These are phyloP conservation scores for Pyrus betulifolia DNA, from an alignment of 306 rosid genomes.

Conservation along the genomic window DNA sequence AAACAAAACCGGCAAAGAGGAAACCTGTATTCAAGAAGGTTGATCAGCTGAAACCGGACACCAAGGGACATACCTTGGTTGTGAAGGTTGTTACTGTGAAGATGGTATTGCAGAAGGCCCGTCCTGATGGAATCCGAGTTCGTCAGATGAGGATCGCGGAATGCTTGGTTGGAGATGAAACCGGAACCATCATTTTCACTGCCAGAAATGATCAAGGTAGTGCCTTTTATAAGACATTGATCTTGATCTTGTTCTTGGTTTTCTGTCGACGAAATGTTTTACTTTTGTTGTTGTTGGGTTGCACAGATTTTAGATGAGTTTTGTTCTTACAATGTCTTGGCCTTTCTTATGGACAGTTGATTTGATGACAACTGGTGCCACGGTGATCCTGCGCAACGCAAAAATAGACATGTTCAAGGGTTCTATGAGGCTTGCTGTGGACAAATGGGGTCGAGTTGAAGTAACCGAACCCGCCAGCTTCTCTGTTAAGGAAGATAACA, in stretches of 20 bases:
- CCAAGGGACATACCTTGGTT: slow-evolving; percentile 6
- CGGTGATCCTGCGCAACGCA: slow-evolving; percentile 4
- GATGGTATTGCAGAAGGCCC: slow-evolving; percentile 13
- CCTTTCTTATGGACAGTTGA: background rate
- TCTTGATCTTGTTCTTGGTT: background rate
- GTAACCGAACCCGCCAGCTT: slow-evolving; percentile 6
- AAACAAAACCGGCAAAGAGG: background rate
- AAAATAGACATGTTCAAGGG: slow-evolving; percentile 17
- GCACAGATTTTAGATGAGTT: background rate
- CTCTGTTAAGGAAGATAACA: slow-evolving; percentile 2
- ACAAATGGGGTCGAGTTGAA: slow-evolving; percentile 10
- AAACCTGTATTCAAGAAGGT: slow-evolving; percentile 18
- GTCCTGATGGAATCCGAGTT: slow-evolving; percentile 9
- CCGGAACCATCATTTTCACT: slow-evolving; percentile 7
- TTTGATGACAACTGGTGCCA: background rate
- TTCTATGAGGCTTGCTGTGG: slow-evolving; percentile 7
- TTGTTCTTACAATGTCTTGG: background rate
- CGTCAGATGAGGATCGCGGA: slow-evolving; percentile 13
- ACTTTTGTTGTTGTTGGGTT: background rate
- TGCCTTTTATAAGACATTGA: background rate
- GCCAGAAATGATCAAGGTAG: slow-evolving; percentile 17
- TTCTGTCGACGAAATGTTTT: background rate
- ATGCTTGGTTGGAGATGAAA: slow-evolving; percentile 13
- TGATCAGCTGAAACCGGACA: slow-evolving; percentile 14
- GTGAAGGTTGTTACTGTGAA: slow-evolving; percentile 7